phyloP scores from a whole-genome alignment of 2,329 filamentous ascomycete genomes.

The Alternaria sp. region DNA sequence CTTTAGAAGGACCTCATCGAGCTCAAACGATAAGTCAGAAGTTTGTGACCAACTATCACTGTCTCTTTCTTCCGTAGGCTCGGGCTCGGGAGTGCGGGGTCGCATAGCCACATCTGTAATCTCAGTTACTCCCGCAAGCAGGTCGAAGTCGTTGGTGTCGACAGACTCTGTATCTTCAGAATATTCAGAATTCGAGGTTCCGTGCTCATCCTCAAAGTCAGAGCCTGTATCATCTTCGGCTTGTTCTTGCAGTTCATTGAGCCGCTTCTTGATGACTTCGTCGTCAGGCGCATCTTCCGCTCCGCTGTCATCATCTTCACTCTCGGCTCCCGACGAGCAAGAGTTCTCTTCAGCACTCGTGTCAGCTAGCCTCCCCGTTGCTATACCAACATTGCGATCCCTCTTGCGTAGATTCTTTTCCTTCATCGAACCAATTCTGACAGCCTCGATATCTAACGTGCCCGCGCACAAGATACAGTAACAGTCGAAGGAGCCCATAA shows the following conservation, averaged over 20 bases:
- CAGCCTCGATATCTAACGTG: conserved; percentile 4
- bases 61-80: not conserved
- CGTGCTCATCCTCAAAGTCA: not conserved
- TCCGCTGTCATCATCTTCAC: not conserved
- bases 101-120: conserved; percentile 12
- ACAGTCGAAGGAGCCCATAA: conserved; percentile 30
- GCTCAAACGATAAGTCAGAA: conserved; percentile 6
- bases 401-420: conserved; percentile 15
- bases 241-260: conserved; percentile 1
- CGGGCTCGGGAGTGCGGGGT: not conserved
- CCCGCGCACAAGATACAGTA: conserved; percentile 31
- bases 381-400: conserved; percentile 8
- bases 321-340: not conserved
- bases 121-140: not conserved
- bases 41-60: conserved; percentile 11
- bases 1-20: too few relatives aligned
- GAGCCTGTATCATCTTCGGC: conserved; percentile 4
- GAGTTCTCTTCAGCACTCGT: not conserved
- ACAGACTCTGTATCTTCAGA: not conserved
- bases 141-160: conserved; percentile 2
- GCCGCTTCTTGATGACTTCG: not conserved
- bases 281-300: conserved; percentile 5
- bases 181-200: not conserved
- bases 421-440: conserved; percentile 17
- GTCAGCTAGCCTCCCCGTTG: conserved; percentile 3